Base-by-base conservation (phyloP, 75 land plant genomes). In the Pseudotsuga menziesii region DNA sequence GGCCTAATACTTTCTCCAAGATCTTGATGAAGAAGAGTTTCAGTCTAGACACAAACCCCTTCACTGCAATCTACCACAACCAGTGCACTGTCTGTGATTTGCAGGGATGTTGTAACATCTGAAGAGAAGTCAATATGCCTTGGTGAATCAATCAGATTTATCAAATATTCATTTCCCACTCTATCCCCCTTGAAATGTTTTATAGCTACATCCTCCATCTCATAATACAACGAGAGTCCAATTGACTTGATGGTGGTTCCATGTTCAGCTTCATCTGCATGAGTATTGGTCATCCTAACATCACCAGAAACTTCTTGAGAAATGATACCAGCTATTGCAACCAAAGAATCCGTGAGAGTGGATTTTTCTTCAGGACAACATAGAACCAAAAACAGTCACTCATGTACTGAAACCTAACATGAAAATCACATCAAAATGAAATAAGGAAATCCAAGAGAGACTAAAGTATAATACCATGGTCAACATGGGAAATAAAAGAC, bases 21-120 rank as follows among this genome's bases (percentile, higher is more conserved):
- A 29, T 95, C 98, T 76, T 94, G 95, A 16, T 95, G 80, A 67
- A 94, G 95, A 44, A 94, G 95, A 66, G 95, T 94, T 72, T 94
- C 98, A 0, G 98, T 94, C 80, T 94, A 95, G 58, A 92, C 98
- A 81, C 98, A 90, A 26, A 94, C 98, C 26, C 98, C 98, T 70
- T 94, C 98, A 35, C 92, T 75, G 80, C 98, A 94, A 76, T 94
- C 98, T 26, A 94, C 98, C 61, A 92, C 98, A n/a, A 92, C 95
- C 58, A 92, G 82, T 8, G 95, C 98, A 67, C 98, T 95, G 80
- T 94, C 95, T 64, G 98, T 94, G 75, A 94, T 94, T 61, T 95
- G 94, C 5, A 94, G 84, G 64, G 98, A 85, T 12, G 85, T 85
- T 14, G 86, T 82, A 14, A 84, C 86, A 71, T 82, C 85, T 1